Evolutionary conservation across 306 rosid species (phyloP), one percentile per base, ranked within the genome.

Genomic region (Glycine tomentella): DNA sequence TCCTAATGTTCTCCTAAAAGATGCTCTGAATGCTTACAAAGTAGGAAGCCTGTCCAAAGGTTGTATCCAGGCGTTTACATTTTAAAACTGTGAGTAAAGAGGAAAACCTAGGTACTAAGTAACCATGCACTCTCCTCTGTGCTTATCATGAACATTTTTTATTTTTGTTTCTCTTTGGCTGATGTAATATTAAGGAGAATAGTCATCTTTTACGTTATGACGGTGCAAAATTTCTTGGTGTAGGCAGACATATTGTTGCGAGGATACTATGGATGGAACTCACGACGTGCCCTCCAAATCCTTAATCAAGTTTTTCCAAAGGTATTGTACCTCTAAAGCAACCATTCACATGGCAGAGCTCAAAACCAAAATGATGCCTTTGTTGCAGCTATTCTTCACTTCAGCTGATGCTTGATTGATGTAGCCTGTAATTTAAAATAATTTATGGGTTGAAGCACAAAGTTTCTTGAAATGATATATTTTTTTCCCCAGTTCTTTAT

Each of bases 231-330:
- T 2, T 70, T 51, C 77, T 83, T 34, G 33, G 55, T 92, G 84
- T 76, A 95, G 99, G 99, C 97, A 11, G 99, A 95, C 85, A 82
- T 95, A 78, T 5, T 89, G 84, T 17, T 88, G 69, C 88, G 99
- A 69, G 99, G 99, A 48, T 95, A 95, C 87, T 88, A 72, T 38
- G 92, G 99, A 55, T 95, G 99, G 98, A 95, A 95, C 76, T 95
- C 99, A 11, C 80, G 91, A 16, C 97, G 98, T 56, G 99, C 97
- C 3, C 81, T 96, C 15, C 81, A 92, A 81, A 90, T 96, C 82
- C 91, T 96, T 3, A 65, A 88, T 77, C 76, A 89, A 80, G 89
- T 93, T 82, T 96, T 96, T 72, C 98, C 98, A 7, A 90, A 92
- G 98, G 99, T 96, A 88, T 66, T 56, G 20, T 72, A 50, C 55